A percentile compares a stretch with the other conserved stretches of the same genome.
These are phyloP conservation scores for Gloeophyllum trabeum DNA, from an alignment of 768 basidiomycete species.

Conservation along the genomic window DNA sequence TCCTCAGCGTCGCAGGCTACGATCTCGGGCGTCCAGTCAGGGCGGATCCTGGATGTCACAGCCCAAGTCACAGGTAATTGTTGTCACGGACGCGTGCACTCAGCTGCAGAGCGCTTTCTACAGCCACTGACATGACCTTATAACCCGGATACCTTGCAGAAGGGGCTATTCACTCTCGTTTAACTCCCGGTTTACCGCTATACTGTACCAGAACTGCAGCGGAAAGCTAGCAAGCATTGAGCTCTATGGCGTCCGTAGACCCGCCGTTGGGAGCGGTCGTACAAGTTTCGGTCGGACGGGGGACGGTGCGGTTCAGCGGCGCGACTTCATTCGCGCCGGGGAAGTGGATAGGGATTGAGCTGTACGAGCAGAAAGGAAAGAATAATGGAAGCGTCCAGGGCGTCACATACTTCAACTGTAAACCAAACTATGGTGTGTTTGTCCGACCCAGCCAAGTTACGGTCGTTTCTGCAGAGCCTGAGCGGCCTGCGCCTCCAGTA, in stretches of 20 bases:
- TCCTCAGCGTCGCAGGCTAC: too few species aligned
- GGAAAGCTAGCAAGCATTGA: background rate
- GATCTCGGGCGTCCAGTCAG: too few species aligned
- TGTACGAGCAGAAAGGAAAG: slow-evolving; percentile 79
- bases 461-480: slow-evolving; percentile 26
- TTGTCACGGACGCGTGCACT: too few species aligned
- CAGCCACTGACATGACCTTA: too few species aligned
- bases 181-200: too few species aligned
- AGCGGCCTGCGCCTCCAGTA: slow-evolving; percentile 2
- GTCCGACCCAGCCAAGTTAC: slow-evolving; percentile 81
- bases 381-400: slow-evolving; percentile 89
- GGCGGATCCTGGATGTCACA: too few species aligned
- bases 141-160: too few species aligned
- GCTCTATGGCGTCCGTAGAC: slow-evolving; percentile 24
- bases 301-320: slow-evolving; percentile 80
- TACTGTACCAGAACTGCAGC: too few species aligned
- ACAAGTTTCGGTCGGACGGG: slow-evolving; percentile 68
- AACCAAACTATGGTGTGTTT: slow-evolving; percentile 73
- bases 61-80: too few species aligned
- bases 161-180: too few species aligned
- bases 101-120: too few species aligned
- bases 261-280: slow-evolving; percentile 65
- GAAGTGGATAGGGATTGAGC: slow-evolving; percentile 92
- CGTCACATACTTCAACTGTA: slow-evolving; percentile 73
- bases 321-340: slow-evolving; percentile 76